Conservation (phyloP, 805 yeast species). For the Wickerhamiella occidentalis region DNA sequence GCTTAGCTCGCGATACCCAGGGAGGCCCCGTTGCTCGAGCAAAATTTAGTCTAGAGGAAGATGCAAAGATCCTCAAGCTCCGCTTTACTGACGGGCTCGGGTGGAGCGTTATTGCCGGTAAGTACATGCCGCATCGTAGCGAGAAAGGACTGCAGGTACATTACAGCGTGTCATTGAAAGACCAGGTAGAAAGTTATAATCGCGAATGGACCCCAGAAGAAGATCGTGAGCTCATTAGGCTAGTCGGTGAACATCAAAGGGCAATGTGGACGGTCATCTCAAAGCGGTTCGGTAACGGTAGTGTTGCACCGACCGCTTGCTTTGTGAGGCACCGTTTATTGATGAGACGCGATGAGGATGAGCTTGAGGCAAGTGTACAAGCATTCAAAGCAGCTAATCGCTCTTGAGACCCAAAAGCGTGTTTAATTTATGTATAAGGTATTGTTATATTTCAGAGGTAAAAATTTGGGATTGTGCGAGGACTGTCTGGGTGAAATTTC, state of each 20-base stretch:
- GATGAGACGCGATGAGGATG: slow-evolving; percentile 3
- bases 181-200: neutral
- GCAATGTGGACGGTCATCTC: slow-evolving; percentile 14
- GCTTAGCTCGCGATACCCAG: neutral
- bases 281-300: slow-evolving; percentile 4
- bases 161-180: slow-evolving; percentile 23
- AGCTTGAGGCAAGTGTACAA: neutral
- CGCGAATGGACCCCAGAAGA: slow-evolving; percentile 8
- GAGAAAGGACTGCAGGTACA: slow-evolving; percentile 71
- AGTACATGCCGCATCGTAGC: slow-evolving; percentile 60
- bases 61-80: slow-evolving; percentile 27
- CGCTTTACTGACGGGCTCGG: slow-evolving; percentile 66
- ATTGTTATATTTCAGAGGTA: neutral
- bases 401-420: neutral
- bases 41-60: slow-evolving; percentile 24
- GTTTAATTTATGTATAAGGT: neutral
- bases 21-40: slow-evolving; percentile 11
- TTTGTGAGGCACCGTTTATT: slow-evolving; percentile 2
- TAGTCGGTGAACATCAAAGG: slow-evolving; percentile 13
- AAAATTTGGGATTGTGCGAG: neutral
- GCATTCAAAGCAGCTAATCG: neutral
- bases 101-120: slow-evolving; percentile 63
- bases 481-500: too few relatives aligned
- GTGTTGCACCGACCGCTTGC: neutral
- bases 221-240: slow-evolving; percentile 9